Base-by-base conservation (phyloP, 2,329 filamentous ascomycete species). In the Trichothecium sympodiale region DNA sequence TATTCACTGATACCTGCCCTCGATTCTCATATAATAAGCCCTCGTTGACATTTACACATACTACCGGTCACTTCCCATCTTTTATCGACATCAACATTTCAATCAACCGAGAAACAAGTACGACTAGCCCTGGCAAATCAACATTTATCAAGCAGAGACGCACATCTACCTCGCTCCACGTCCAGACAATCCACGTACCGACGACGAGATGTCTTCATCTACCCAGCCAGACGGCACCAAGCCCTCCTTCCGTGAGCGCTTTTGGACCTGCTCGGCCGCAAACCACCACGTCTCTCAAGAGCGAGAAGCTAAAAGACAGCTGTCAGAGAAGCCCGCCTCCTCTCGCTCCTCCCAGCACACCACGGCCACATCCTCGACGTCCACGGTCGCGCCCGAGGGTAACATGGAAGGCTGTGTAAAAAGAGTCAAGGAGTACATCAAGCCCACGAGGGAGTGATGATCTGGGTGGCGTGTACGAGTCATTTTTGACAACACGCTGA, bases 381-480 rank as follows among this genome's bases (percentile, higher is more conserved):
- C 8, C 13, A 33, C n/a, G n/a, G 10, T 9, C 16, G 13, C 17
- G 10, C 16, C 26, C 8, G 31, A 36, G 13, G 31, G n/a, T n/a
- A n/a, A n/a, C n/a, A n/a, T n/a, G n/a, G 38, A 32, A 37, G 29
- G 36, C 34, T 41, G n/a, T 4, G 10, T 43, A 36, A 15, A 37
- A 8, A 39, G 39, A 6, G 31, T 46, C 9, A 38, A 38, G 2
- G 41, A 46, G 31, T 46, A 46, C 17, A 37, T 46, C 17, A 44
- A 38, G 31, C 44, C 44, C n/a, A 31, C 43, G 18, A 31, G 25
- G 18, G 33, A 34, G 29, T 31, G 17, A 23, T 3, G 25, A 6
- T 17, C n/a, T n/a, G n/a, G n/a, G n/a, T n/a, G n/a, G n/a, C n/a
- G n/a, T n/a, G n/a, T n/a, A n/a, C n/a, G n/a, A n/a, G n/a, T n/a